phyloP scores from a whole-genome alignment of 768 basidiomycete genomes.

The Rhizopogon roseolus region DNA sequence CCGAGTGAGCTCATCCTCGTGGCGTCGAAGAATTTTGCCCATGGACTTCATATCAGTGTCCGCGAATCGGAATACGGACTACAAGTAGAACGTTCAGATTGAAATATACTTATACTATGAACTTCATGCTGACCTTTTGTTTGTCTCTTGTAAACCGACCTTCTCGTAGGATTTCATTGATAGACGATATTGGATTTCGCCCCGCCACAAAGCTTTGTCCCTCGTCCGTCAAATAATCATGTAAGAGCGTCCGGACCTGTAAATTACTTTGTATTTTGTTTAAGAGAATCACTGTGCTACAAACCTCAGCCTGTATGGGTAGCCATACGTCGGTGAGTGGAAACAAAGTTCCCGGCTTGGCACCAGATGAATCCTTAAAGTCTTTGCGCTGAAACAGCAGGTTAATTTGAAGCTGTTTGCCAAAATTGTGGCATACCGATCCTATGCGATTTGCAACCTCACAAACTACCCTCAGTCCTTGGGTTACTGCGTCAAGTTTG shows the following conservation, averaged over 20 bases:
- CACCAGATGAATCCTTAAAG: conserved; percentile 81
- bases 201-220: conserved; percentile 74
- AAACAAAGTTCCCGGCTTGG: conserved; percentile 73
- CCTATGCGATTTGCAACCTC: conserved; percentile 91
- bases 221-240: conserved; percentile 91
- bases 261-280: conserved; percentile 4
- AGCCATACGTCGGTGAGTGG: conserved; percentile 85
- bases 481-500: conserved; percentile 89
- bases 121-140: conserved; percentile 50
- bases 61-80: conserved; percentile 88
- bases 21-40: conserved; percentile 58
- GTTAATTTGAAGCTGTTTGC: not conserved
- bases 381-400: conserved; percentile 65
- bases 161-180: conserved; percentile 89
- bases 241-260: conserved; percentile 78
- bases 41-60: conserved; percentile 81
- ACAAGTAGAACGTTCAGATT: not conserved
- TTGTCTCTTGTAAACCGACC: conserved; percentile 76
- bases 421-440: conserved; percentile 53
- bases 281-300: not conserved
- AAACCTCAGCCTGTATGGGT: conserved; percentile 85
- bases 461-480: conserved; percentile 84
- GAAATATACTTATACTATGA: too few relatives aligned
- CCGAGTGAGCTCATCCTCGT: conserved; percentile 82
- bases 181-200: conserved; percentile 85